Evolutionary conservation across 306 rosid species (phyloP).

Genomic region (Lathyrus tuberosus): DNA sequence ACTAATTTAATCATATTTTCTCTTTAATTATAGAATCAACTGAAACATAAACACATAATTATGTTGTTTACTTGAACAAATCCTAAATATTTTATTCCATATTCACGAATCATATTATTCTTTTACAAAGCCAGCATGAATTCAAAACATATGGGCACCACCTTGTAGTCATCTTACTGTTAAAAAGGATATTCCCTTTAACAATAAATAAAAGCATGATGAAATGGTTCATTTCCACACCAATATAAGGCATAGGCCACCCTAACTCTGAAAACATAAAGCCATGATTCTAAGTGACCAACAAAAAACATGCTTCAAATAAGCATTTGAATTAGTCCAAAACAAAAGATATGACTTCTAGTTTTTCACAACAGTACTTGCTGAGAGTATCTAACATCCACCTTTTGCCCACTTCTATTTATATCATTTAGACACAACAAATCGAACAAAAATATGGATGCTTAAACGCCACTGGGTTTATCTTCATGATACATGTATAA

Average conservation of each 20-base stretch:
- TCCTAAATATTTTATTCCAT: background rate
- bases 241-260: slow-evolving; percentile 6
- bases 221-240: slow-evolving; percentile 15
- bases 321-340: slow-evolving; percentile 32
- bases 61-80: background rate
- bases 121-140: background rate
- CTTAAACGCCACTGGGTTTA: slow-evolving; percentile 38
- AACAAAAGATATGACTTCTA: slow-evolving; percentile 25
- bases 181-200: slow-evolving; percentile 14
- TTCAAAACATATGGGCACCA: background rate
- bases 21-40: background rate
- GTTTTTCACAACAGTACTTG: slow-evolving; percentile 33
- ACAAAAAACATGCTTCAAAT: slow-evolving; percentile 20
- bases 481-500: slow-evolving; percentile 89
- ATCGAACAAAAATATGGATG: slow-evolving; percentile 34
- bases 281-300: background rate
- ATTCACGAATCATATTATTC: background rate
- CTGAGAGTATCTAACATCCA: slow-evolving; percentile 12
- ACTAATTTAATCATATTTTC: background rate
- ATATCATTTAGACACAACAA: slow-evolving; percentile 34
- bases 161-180: background rate
- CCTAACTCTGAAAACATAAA: slow-evolving; percentile 21
- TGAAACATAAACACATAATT: background rate
- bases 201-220: background rate
- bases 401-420: slow-evolving; percentile 32